Evolutionary conservation across 805 yeast species (phyloP).

Genomic region (Candida nemodendra): DNA sequence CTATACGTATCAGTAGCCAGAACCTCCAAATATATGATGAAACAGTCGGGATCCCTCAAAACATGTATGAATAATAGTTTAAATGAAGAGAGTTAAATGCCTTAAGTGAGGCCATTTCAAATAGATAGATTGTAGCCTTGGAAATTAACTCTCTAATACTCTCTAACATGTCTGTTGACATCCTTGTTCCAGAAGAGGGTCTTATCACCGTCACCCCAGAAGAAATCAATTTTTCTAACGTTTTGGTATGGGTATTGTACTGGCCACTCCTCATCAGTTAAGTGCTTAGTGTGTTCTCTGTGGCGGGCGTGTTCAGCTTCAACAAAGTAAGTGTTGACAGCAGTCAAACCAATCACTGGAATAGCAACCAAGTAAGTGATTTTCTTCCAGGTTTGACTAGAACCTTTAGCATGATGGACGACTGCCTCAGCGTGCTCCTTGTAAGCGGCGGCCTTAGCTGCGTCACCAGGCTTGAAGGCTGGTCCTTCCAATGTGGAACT

Average conservation of each 20-base stretch:
- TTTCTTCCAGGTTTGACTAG: slow-evolving; percentile 82
- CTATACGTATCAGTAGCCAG: background rate
- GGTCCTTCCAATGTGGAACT: slow-evolving; percentile 34
- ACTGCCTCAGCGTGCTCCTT: slow-evolving; percentile 59
- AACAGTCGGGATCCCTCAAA: background rate
- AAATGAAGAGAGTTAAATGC: background rate
- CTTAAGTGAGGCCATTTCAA: too few relatives aligned
- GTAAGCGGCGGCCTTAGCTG: slow-evolving; percentile 72
- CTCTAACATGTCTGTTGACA: slow-evolving; percentile 77
- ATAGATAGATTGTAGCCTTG: too few relatives aligned
- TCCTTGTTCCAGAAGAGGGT: slow-evolving; percentile 95
- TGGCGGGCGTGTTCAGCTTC: slow-evolving; percentile 91
- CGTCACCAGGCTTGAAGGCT: slow-evolving; percentile 49
- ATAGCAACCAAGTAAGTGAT: slow-evolving; percentile 75
- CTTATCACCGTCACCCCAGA: slow-evolving; percentile 99
- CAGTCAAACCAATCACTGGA: slow-evolving; percentile 76
- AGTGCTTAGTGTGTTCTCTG: slow-evolving; percentile 69
- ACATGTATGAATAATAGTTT: background rate
- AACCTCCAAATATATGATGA: background rate
- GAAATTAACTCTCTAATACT: slow-evolving; percentile 4
- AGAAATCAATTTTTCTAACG: slow-evolving; percentile 81
- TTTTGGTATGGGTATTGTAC: slow-evolving; percentile 87
- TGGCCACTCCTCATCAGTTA: slow-evolving; percentile 92
- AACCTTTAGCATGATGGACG: slow-evolving; percentile 73
- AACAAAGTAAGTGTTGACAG: slow-evolving; percentile 75